Evolutionary conservation across 345 rosid genomes (phyloP), one percentile per base, ranked within the genome.

Genomic region (Eucalyptus sideroxylon): DNA sequence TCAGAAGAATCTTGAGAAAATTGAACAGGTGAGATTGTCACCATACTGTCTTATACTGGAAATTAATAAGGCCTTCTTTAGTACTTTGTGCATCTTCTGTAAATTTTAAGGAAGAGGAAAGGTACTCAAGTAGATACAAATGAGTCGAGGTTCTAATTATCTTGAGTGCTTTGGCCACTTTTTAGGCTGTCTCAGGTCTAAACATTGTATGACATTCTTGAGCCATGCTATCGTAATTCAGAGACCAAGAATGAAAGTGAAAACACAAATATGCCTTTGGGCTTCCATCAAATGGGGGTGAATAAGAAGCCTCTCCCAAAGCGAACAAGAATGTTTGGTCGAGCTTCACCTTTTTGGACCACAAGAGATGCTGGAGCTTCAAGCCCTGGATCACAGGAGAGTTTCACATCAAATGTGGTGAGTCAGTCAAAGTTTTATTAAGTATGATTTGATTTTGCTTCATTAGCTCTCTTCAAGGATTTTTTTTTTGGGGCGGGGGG

Each of bases 131-230:
- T 65, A 9, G 50, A 31, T 14, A 1, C 23, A 26, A 16, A 42
- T 50, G 30, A 87, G 17, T 34, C 0, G 2, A 59, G 60, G 53
- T n/a, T 69, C 81, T 69, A 31, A 69, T 31, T 31, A 8, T 27
- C 11, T 3, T 0, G 1, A 12, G 34, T 30, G 14, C 1, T 44
- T 77, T 50, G 24, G 49, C 87, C 14, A 42, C 31, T 16, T 87
- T 51, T 37, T n/a, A 95, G 96, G 93, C 92, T 30, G 6, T 94
- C 17, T 5, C 1, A 1, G 93, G 90, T 12, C 85, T 95, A 37
- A 95, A 95, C 88, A 2, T 59, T 5, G 37, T 94, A 95, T 27
- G 88, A 93, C 92, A 93, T 94, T 19, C 95, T 95, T 47, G 94
- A 94, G 86, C 92, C 94, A 3, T 94, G 96, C 91, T 92, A 91